Base-by-base conservation (phyloP, 2,329 filamentous ascomycete genomes). In the Colletotrichum theobromicola region DNA sequence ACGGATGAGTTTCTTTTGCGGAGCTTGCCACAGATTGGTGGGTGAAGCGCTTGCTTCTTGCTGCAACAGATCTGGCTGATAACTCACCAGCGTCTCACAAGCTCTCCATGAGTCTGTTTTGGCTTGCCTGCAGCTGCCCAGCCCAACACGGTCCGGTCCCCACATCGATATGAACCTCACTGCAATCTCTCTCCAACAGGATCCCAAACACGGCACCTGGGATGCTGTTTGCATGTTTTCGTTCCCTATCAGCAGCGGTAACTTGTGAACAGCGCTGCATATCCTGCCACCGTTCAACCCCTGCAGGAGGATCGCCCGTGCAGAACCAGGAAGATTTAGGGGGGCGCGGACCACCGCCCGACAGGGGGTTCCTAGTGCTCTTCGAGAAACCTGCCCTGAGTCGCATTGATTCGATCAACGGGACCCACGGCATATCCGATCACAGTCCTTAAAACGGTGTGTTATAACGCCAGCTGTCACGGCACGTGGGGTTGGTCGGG, bases 401-500 rank as follows among this genome's bases (percentile, higher is more conserved):
- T 66, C 26, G 67, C 71, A 74, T 72, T 66, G 67, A 57, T 21
- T 50, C 55, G 42, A 71, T 62, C 67, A 67, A 46, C 55, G 21
- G 13, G 67, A 64, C 34, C 72, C 55, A 35, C 61, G 37, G 32
- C 50, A 66, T 32, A 55, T 64, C 53, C 50, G 53, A 42, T 50
- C 18, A 50, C 64, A 67, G 57, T 55, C 62, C 72, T 71, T 67
- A 67, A 63, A 63, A 72, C 55, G 32, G 68, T 30, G 37, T 35
- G 16, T 57, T 72, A 74, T 71, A 50, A 61, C 67, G 55, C 34
- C 70, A 35, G 30, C 66, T 55, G 60, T 65, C 35, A 61, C 66
- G 71, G 71, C 71, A 70, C 71, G 50, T 74, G 71, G 71, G 60
- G 66, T 61, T 50, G 42, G 42, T 50, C 42, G n/a, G 42, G n/a